A percentile compares a stretch with the other conserved stretches of the same genome.
Evolutionary conservation across 169 alveolate genomes (phyloP).

Genomic region (Cryptosporidium meleagridis): DNA sequence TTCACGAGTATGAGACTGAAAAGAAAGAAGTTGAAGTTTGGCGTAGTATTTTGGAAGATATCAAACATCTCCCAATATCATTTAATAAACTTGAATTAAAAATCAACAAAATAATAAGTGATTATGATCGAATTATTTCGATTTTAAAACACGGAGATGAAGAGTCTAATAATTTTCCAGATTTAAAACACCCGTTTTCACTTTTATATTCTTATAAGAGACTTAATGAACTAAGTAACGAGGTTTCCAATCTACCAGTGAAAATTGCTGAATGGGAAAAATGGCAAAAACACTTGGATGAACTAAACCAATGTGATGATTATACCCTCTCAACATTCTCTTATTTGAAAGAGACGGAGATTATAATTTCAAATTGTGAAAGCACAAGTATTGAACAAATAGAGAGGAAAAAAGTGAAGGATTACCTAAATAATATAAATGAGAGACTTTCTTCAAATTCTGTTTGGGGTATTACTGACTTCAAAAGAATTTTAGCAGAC

Average conservation of each 20-base stretch:
- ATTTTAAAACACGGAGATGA: not conserved
- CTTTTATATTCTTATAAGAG: conserved; percentile 32
- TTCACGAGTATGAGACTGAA: not conserved
- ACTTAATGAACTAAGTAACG: not conserved
- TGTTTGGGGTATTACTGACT: conserved; percentile 29
- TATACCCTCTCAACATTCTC: not conserved
- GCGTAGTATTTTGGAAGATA: conserved; percentile 29
- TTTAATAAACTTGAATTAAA: conserved; percentile 37
- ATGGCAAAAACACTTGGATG: conserved; percentile 46
- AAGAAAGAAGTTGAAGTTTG: conserved; percentile 19
- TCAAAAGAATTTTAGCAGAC: conserved; percentile 2
- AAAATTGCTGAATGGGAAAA: conserved; percentile 35
- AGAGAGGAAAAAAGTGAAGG: not conserved
- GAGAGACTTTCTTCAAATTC: conserved; percentile 13
- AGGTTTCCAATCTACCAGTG: conserved; percentile 25
- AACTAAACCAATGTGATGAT: conserved; percentile 10
- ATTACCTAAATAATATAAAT: not conserved
- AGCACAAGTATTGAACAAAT: not conserved
- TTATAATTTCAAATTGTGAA: not conserved
- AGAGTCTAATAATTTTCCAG: not conserved
- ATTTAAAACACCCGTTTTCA: conserved; percentile 24
- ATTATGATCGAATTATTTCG: conserved; percentile 1
- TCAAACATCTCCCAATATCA: conserved; percentile 19
- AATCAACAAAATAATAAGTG: conserved; percentile 7
- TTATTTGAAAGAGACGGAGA: not conserved